Base-by-base conservation (phyloP, 768 basidiomycete genomes). In the Roridomyces roridus region DNA sequence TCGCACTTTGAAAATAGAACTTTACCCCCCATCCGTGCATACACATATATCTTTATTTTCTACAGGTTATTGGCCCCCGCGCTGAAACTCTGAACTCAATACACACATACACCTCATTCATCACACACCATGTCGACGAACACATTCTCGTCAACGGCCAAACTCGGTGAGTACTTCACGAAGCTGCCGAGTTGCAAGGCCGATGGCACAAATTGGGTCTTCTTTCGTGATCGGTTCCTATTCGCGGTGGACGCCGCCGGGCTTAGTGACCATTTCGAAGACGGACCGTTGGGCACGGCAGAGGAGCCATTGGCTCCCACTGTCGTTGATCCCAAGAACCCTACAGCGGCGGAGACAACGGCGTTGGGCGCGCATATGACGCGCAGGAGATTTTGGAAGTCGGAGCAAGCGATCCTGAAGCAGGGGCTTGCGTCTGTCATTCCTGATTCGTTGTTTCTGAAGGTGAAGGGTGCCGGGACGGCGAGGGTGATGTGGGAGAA, bases 361-460 rank as follows among this genome's bases (percentile, higher is more conserved):
- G 39, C 29, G 14, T 44, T 31, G 10, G 31, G 31, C 29, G 17
- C 24, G 6, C 49, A 48, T 20, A 31, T 54, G 29, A 21, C 23
- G 20, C 35, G 24, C 23, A 43, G 35, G n/a, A 43, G 46, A 20
- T 39, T 52, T n/a, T 60, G 58, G 58, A 60, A 57, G 18, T 57
- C 49, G 29, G 49, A 57, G 41, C 55, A 70, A 43, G 67, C 57
- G 15, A 43, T 55, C 8, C 42, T 65, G 9, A 65, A 63, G 40
- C 64, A 68, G 24, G 60, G 63, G 0, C 43, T 70, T 10, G 64
- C 64, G 23, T 54, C 58, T 17, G 61, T 46, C 15, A 66, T 70
- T 15, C 54, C 63, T 5, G 67, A 70, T 29, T 63, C 55, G 3
- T 24, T 70, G 4, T 63, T 69, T 28, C 58, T 70, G 37, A 62